A percentile compares a stretch with the other conserved stretches of the same genome.
Evolutionary conservation across 2,329 filamentous ascomycete species (phyloP).

Genomic region (Colletotrichum sp.): DNA sequence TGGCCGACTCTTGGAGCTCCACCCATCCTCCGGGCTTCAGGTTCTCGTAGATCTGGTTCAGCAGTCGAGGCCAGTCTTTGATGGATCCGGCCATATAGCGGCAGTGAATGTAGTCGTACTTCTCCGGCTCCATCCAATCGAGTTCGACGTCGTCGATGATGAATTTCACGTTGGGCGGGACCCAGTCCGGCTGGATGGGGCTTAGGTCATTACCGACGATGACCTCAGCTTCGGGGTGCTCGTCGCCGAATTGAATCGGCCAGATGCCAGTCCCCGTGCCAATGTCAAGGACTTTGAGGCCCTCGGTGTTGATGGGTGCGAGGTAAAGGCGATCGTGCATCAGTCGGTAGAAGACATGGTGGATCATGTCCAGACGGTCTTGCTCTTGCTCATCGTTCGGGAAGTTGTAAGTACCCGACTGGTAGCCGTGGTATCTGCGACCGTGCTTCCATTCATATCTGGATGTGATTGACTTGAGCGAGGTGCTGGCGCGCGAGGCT

Average conservation of each 20-base stretch:
- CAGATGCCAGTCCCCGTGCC: conserved; percentile 28
- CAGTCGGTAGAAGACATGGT: conserved; percentile 35
- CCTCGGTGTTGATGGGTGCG: neutral
- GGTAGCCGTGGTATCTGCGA: conserved; percentile 13
- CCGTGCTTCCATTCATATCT: conserved; percentile 12
- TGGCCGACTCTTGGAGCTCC: conserved; percentile 3
- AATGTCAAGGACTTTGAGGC: conserved; percentile 24
- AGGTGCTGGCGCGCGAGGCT: conserved; percentile 1
- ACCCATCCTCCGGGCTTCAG: conserved; percentile 10
- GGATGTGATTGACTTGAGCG: neutral
- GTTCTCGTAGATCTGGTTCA: neutral
- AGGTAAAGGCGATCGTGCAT: conserved; percentile 28
- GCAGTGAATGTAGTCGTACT: conserved; percentile 39
- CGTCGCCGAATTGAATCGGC: conserved; percentile 46
- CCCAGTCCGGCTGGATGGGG: conserved; percentile 28
- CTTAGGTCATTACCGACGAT: conserved; percentile 39
- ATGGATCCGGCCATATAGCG: conserved; percentile 38
- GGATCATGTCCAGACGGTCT: conserved; percentile 42
- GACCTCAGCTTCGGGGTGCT: conserved; percentile 25
- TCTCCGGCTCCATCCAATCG: conserved; percentile 25
- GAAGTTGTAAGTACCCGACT: conserved; percentile 29
- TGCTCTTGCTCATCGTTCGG: conserved; percentile 44
- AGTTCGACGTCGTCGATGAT: conserved; percentile 29
- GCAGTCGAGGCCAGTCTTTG: conserved; percentile 29
- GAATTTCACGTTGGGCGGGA: conserved; percentile 28